These are phyloP conservation scores for Backusella macrospora DNA, from an alignment of 192 early-diverging fungal species.

Conservation along the genomic window DNA sequence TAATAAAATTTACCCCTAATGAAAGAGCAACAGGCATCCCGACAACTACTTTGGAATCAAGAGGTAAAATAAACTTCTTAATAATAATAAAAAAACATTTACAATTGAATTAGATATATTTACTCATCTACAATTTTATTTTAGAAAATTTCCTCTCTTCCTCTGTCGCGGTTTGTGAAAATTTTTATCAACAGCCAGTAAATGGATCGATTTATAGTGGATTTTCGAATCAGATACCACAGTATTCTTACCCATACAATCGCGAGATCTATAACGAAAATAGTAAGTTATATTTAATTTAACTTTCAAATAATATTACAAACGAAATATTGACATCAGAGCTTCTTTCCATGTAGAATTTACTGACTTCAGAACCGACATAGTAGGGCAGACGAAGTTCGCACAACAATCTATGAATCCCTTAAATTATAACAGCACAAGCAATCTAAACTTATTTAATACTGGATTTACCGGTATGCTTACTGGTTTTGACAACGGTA, in stretches of 20 bases:
- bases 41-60: background rate
- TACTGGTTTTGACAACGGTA: slow-evolving; percentile 6
- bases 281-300: slow-evolving; percentile 12
- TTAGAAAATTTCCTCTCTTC: slow-evolving; percentile 15
- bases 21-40: background rate
- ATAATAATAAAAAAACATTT: background rate
- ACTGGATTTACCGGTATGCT: background rate
- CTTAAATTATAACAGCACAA: background rate
- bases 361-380: slow-evolving; percentile 8
- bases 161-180: slow-evolving; percentile 4
- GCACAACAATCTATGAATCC: background rate
- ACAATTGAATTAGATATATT: background rate
- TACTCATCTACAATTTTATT: background rate
- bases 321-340: background rate
- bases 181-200: slow-evolving; percentile 17
- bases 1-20: background rate
- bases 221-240: slow-evolving; percentile 7
- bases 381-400: background rate
- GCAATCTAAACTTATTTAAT: background rate
- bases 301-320: background rate
- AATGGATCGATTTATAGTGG: background rate
- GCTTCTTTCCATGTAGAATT: slow-evolving; percentile 4
- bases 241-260: background rate
- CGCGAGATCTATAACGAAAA: slow-evolving; percentile 8
- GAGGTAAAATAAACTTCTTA: background rate